A percentile compares a stretch with the other conserved stretches of the same genome.
Conservation (phyloP, 2,329 filamentous ascomycete genomes). For the Penicillium fuscoglaucum region DNA sequence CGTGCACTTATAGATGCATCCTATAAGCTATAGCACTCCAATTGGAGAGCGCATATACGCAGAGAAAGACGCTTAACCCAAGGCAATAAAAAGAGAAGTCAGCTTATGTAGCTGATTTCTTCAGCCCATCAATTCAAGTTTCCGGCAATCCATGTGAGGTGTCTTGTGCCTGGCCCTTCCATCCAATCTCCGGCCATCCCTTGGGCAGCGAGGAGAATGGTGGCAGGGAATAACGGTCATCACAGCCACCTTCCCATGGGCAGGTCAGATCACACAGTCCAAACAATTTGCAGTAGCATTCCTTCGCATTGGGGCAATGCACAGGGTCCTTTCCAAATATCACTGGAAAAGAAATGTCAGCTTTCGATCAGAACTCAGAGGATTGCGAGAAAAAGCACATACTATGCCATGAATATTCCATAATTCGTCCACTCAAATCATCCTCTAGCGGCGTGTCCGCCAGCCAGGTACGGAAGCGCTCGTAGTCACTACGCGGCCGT, state of each 20-base stretch:
- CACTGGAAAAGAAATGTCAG: slow-evolving; percentile 39
- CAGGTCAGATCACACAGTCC: slow-evolving; percentile 57
- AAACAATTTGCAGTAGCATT: slow-evolving; percentile 68
- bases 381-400: slow-evolving; percentile 28
- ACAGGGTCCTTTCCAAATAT: slow-evolving; percentile 60
- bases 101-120: neutral
- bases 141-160: slow-evolving; percentile 35
- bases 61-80: neutral
- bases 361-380: neutral
- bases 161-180: slow-evolving; percentile 45
- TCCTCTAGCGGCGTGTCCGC: slow-evolving; percentile 49
- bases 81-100: neutral
- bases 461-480: slow-evolving; percentile 52
- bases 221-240: slow-evolving; percentile 60
- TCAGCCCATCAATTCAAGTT: slow-evolving; percentile 15
- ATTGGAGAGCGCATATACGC: neutral
- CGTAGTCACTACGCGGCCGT: slow-evolving; percentile 51
- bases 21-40: neutral
- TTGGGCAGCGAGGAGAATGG: slow-evolving; percentile 58
- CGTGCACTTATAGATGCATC: neutral
- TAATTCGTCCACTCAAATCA: slow-evolving; percentile 53
- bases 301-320: slow-evolving; percentile 60
- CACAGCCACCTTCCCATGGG: slow-evolving; percentile 48
- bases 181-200: slow-evolving; percentile 63
- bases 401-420: slow-evolving; percentile 64